Base-by-base conservation (phyloP, 2,329 filamentous ascomycete species). In the Calonectria hongkongensis region DNA sequence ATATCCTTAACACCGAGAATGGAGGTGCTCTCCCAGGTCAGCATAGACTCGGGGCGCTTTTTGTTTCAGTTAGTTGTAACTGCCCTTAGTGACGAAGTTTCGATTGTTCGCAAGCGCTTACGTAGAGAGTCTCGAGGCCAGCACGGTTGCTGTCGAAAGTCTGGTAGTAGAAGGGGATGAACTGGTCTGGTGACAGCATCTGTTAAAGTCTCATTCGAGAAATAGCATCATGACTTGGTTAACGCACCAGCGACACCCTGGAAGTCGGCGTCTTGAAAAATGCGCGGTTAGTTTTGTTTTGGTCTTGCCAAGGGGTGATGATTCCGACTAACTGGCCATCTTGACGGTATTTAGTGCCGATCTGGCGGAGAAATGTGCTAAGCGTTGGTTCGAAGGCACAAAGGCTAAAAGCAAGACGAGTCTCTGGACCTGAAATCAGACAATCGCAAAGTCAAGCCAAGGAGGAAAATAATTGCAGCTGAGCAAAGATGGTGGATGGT, bases 141-240 rank as follows among this genome's bases (percentile, higher is more conserved):
- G 86, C 85, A 81, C 95, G 93, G 85, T 96, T 89, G 74, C 82
- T 75, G 84, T 98, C 95, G 86, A 98, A 98, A 73, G 92, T 93
- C 81, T 93, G 89, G 90, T 98, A 98, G 92, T 98, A 98, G 89
- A 93, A 96, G 73, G 92, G 83, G 78, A 96, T 93, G 86, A 98
- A 98, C 87, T 97, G 91, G 84, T 93, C 96, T 98, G 62, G 77
- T 71, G 27, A 47, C 12, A 10, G 27, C 25, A 16, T 16, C n/a
- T 27, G 71, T 76, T 28, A 25, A 16, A 28, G 70, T n/a, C 13
- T 16, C 8, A 27, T 12, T 18, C 4, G 60, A 15, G 43, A 39
- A 47, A 15, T n/a, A 15, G 25, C n/a, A n/a, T 28, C 39, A 68
- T 68, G 45, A 62, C 7, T 41, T 48, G 66, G 27, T 25, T 39